Evolutionary conservation across 176 grass and related monocot genomes (phyloP), one percentile per base, ranked within the genome.

Genomic region (Bonia amplexicaulis): DNA sequence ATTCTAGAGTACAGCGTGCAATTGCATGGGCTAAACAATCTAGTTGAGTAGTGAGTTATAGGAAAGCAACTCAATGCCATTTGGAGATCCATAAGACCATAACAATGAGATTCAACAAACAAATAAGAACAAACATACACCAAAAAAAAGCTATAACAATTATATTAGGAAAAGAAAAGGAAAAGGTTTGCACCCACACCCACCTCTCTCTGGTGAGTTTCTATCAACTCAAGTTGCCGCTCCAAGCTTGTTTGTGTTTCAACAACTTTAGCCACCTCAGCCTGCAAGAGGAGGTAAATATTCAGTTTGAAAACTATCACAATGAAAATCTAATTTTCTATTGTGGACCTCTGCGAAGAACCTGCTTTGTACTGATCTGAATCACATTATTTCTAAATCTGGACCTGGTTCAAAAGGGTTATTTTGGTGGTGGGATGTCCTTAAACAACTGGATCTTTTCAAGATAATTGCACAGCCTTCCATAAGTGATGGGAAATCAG

Each of bases 191-290:
- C 12, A 85, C 22, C 31, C 25, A 66, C 11, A 74, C 72, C 12
- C 76, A 99, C 97, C 92, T 99, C 97, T 73, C 80, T 86, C 76
- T 99, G 97, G 78, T 99, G 97, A 74, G 97, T 99, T 90, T 99
- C 97, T 80, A 94, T 96, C 80, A 99, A 91, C 85, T 99, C 93
- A 69, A 99, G 93, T 82, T 99, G 91, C 42, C 92, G 84, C 78
- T 96, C 93, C 86, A 99, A 89, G 89, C 88, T 85, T 87, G 88
- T 99, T 92, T 99, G 93, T 73, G 92, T 94, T 79, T 99, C 97
- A 73, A 99, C 97, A 87, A 99, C 97, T 87, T 94, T 99, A 57
- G 97, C 97, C 60, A 99, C 97, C 68, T 99, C 97, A 91, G 97
- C 97, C 97, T 99, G 51, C 40, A 87, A 80, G 81, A 74, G 41